Conservation (phyloP, 2,329 filamentous ascomycete genomes). For the Neopestalotiopsis sp. region DNA sequence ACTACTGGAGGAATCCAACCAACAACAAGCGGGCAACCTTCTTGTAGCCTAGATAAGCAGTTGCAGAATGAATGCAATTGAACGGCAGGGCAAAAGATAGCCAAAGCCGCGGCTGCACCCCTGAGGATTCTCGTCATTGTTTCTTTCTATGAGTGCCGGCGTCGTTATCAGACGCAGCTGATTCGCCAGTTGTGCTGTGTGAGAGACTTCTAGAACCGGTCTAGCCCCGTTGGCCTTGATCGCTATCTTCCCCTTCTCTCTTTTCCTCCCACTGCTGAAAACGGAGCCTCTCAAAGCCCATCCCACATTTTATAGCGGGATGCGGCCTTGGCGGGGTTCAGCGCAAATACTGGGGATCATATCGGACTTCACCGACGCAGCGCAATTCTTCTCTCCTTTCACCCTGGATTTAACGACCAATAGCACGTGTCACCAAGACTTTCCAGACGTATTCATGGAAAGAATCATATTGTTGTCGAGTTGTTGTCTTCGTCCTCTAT, state of each 20-base stretch:
- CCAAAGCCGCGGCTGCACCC: slow-evolving; percentile 9
- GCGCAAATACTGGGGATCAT: background rate
- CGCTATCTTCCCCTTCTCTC: background rate
- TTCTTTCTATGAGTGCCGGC: background rate
- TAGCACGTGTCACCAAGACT: too few relatives aligned
- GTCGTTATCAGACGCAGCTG: slow-evolving; percentile 12
- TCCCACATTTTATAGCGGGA: background rate
- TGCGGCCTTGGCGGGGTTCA: background rate
- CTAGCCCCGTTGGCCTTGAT: slow-evolving; percentile 4
- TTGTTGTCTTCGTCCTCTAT: too few relatives aligned
- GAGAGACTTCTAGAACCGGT: slow-evolving; percentile 9
- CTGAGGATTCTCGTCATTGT: background rate
- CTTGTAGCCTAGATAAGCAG: slow-evolving; percentile 9
- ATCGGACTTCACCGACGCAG: background rate
- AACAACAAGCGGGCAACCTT: background rate
- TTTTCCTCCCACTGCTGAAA: slow-evolving; percentile 5
- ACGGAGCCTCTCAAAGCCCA: background rate
- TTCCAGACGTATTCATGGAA: too few relatives aligned
- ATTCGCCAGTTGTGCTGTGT: slow-evolving; percentile 5
- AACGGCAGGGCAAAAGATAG: background rate
- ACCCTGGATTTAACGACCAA: too few relatives aligned
- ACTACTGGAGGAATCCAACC: background rate
- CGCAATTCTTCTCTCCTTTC: background rate
- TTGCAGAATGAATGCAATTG: background rate
- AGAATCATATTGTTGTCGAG: too few relatives aligned